Evolutionary conservation across 1,139 yeast species (phyloP).

Genomic region (Hyphopichia khmerensis): DNA sequence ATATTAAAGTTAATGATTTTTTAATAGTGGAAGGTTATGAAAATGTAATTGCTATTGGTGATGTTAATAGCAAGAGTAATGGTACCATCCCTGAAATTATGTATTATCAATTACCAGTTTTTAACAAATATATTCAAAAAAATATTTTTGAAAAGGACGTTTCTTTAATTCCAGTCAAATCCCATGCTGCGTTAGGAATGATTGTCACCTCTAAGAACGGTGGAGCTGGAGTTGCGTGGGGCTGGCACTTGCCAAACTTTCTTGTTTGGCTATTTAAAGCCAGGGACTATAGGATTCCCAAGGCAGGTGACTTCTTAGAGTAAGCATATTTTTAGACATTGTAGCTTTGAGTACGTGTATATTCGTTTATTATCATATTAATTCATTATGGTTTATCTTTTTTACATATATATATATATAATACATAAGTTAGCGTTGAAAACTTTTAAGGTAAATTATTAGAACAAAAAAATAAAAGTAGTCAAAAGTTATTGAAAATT

Average conservation of each 20-base stretch:
- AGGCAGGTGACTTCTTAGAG: slow-evolving; percentile 7
- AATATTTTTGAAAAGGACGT: slow-evolving; percentile 16
- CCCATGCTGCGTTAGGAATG: slow-evolving; percentile 11
- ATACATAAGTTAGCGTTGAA: not conserved
- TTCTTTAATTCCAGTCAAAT: slow-evolving; percentile 12
- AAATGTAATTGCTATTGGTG: slow-evolving; percentile 35
- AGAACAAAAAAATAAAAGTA: not conserved
- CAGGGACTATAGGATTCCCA: slow-evolving; percentile 20
- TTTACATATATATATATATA: not conserved
- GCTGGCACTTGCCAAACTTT: slow-evolving; percentile 29
- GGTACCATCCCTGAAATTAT: slow-evolving; percentile 25
- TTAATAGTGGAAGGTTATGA: slow-evolving; percentile 20
- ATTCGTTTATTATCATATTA: too few species aligned
- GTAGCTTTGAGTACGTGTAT: too few species aligned
- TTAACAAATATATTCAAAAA: slow-evolving; percentile 11
- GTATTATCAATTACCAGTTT: slow-evolving; percentile 20
- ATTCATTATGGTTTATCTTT: not conserved
- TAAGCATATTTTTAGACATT: too few species aligned
- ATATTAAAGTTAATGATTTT: slow-evolving; percentile 23
- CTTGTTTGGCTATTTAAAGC: slow-evolving; percentile 24
- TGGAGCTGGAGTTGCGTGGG: slow-evolving; percentile 34
- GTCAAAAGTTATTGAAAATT: not conserved
- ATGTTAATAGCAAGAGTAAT: slow-evolving; percentile 22
- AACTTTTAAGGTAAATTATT: not conserved
- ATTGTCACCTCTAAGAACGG: slow-evolving; percentile 37